These are phyloP conservation scores for Chalciporus chontae DNA, from an alignment of 768 basidiomycete genomes.

Conservation along the genomic window DNA sequence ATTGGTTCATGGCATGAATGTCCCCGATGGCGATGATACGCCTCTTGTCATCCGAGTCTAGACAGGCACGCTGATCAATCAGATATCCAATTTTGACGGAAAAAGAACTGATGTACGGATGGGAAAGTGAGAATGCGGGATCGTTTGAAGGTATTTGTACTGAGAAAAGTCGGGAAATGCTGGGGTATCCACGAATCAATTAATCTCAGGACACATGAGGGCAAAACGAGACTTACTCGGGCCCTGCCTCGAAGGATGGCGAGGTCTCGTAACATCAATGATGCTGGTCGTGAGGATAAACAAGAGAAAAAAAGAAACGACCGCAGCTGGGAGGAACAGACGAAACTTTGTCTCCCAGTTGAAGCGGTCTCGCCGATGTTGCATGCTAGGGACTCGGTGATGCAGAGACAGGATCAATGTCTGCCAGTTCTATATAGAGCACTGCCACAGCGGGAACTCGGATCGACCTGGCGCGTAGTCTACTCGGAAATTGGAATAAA, in stretches of 20 bases:
- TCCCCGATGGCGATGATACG: slow-evolving; percentile 83
- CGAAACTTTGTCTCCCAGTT: background rate
- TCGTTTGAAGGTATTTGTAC: slow-evolving; percentile 40
- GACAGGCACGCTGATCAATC: background rate
- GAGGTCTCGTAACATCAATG: slow-evolving; percentile 5
- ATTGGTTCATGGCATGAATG: slow-evolving; percentile 76
- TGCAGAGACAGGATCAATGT: background rate
- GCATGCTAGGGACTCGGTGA: background rate
- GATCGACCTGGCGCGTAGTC: too few relatives aligned
- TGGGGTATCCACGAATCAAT: background rate
- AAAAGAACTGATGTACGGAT: slow-evolving; percentile 36
- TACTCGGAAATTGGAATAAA: background rate
- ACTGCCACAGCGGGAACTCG: background rate
- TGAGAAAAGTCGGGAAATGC: slow-evolving; percentile 52
- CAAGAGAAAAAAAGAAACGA: slow-evolving; percentile 41
- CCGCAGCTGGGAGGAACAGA: slow-evolving; percentile 29
- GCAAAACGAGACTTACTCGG: slow-evolving; percentile 9
- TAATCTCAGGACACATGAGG: background rate
- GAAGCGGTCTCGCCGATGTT: background rate
- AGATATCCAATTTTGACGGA: background rate
- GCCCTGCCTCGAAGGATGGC: slow-evolving; percentile 10
- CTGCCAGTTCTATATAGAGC: background rate
- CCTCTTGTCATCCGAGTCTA: slow-evolving; percentile 46
- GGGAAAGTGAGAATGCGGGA: slow-evolving; percentile 51
- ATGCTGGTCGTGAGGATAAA: slow-evolving; percentile 40